phyloP scores from a whole-genome alignment of 768 basidiomycete species.

The Chalciporus sphaerocephalus region DNA sequence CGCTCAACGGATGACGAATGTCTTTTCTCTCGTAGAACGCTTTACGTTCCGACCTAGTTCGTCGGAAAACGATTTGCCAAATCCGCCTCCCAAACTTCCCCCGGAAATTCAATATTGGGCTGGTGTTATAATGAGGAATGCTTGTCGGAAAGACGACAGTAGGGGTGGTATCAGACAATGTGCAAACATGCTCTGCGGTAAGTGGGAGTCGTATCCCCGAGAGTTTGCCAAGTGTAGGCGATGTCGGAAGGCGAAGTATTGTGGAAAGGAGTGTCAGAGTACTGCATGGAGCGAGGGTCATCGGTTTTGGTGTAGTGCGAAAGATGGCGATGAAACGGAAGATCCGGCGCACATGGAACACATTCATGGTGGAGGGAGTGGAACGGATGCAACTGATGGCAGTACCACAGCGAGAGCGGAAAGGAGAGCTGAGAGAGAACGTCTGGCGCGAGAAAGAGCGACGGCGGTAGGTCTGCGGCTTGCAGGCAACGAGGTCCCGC shows the following conservation, averaged over 20 bases:
- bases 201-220: slow-evolving; percentile 88
- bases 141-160: slow-evolving; percentile 94
- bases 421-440: slow-evolving; percentile 38
- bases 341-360: slow-evolving; percentile 29
- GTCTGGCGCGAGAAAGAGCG: slow-evolving; percentile 25
- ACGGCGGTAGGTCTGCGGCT: slow-evolving; percentile 10
- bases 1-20: slow-evolving; percentile 65
- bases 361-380: slow-evolving; percentile 3
- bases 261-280: slow-evolving; percentile 95
- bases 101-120: slow-evolving; percentile 98
- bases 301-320: slow-evolving; percentile 86
- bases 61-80: slow-evolving; percentile 66
- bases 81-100: slow-evolving; percentile 69
- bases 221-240: slow-evolving; percentile 97
- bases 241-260: slow-evolving; percentile 97
- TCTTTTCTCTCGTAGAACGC: slow-evolving; percentile 93
- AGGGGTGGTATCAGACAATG: slow-evolving; percentile 94
- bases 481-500: slow-evolving; percentile 11
- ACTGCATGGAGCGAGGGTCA: slow-evolving; percentile 96
- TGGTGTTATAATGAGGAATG: slow-evolving; percentile 99
- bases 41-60: slow-evolving; percentile 94
- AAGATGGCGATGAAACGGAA: slow-evolving; percentile 46
- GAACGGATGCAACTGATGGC: slow-evolving; percentile 11
- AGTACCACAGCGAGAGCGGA: slow-evolving; percentile 25
- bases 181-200: slow-evolving; percentile 96